Conservation (phyloP, 352 stramenopile genomes). For the Phytophthora hybrid region DNA sequence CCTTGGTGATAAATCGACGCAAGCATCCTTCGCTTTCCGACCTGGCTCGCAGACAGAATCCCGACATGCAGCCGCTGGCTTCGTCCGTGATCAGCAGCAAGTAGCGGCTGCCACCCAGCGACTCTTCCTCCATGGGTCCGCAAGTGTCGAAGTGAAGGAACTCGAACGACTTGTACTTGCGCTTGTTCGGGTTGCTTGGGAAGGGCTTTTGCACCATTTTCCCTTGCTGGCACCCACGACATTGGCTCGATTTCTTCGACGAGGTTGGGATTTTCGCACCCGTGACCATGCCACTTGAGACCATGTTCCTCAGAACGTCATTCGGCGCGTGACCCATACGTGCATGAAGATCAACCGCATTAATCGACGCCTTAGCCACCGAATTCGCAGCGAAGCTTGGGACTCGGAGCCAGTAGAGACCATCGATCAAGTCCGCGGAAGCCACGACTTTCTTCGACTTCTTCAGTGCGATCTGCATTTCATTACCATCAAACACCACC, state of each 20-base stretch:
- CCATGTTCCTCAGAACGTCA: no score
- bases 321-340: no score
- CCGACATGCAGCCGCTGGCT: constrained; percentile 31
- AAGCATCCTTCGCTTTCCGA: constrained; percentile 26
- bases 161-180: constrained; percentile 16
- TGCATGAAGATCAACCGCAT: no score
- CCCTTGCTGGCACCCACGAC: constrained; percentile 28
- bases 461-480: constrained; percentile 25
- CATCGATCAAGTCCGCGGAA: constrained; percentile 19
- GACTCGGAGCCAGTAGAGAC: constrained; percentile 30
- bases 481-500: constrained; percentile 5
- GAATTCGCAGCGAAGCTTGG: not conserved
- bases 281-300: no score
- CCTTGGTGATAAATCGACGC: not conserved
- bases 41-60: constrained; percentile 31
- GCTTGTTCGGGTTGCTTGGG: constrained; percentile 19
- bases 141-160: constrained; percentile 30
- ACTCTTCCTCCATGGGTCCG: constrained; percentile 25
- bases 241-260: constrained; percentile 7
- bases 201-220: constrained; percentile 37
- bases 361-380: not conserved
- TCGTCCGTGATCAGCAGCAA: constrained; percentile 32
- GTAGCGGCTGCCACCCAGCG: constrained; percentile 20
- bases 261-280: no score
- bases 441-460: constrained; percentile 27